Evolutionary conservation across 1,284 basidiomycete species (phyloP).

Genomic region (Malassezia equina): DNA sequence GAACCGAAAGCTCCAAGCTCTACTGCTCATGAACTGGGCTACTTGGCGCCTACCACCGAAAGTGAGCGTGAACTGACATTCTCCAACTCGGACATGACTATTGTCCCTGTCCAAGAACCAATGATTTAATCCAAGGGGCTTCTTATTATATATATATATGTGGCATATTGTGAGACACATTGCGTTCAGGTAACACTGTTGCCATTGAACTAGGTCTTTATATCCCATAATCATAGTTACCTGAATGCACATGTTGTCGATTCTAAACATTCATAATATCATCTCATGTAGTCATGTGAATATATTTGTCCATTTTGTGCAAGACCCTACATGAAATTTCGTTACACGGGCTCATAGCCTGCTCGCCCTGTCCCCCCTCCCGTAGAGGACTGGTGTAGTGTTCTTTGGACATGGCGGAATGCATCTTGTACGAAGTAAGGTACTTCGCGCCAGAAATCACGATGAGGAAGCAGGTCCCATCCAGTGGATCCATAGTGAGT

Average conservation of each 20-base stretch:
- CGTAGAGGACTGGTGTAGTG: background rate
- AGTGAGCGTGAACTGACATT: background rate
- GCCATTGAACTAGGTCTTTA: background rate
- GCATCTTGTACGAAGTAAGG: conserved; percentile 29
- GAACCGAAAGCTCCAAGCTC: background rate
- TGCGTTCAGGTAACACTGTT: background rate
- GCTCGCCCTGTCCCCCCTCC: background rate
- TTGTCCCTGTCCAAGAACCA: background rate
- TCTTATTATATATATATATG: background rate
- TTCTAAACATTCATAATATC: background rate
- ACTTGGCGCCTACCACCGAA: background rate
- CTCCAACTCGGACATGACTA: background rate
- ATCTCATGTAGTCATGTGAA: no score
- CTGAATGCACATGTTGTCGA: background rate
- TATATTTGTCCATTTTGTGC: no score
- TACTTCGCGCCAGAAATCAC: conserved; percentile 37
- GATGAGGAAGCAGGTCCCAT: conserved; percentile 38
- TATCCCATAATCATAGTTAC: background rate
- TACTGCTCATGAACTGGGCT: background rate
- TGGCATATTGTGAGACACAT: background rate
- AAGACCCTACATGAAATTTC: no score
- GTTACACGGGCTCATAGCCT: conserved; percentile 8
- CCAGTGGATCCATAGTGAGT: conserved; percentile 36
- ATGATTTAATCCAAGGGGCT: background rate
- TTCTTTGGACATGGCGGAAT: conserved; percentile 17